Percentiles rank a stretch among this genome's conserved stretches.
Conservation (phyloP, 306 rosid genomes). For the Nissolia schottii region DNA sequence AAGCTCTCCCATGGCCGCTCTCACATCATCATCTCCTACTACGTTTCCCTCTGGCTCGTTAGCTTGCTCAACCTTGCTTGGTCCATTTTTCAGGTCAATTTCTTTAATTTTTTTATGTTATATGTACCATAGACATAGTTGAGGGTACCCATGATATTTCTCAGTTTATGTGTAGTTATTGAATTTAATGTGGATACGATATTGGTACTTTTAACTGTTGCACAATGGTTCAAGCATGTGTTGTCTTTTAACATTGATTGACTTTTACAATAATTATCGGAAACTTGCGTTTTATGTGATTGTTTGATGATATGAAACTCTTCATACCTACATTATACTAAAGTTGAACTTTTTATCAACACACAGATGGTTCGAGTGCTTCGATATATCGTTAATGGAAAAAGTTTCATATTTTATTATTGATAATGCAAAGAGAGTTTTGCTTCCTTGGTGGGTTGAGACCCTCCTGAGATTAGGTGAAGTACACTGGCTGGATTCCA, state of each 20-base stretch:
- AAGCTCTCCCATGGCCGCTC: slow-evolving; percentile 44
- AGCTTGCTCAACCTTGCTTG: slow-evolving; percentile 52
- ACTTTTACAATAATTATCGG: too few relatives aligned
- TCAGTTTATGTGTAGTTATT: neutral
- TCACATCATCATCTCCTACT: slow-evolving; percentile 35
- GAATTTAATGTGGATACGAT: neutral
- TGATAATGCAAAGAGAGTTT: neutral
- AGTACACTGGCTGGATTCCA: too few relatives aligned
- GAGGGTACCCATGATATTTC: too few relatives aligned
- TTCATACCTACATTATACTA: neutral
- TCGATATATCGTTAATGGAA: neutral
- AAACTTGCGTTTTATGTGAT: neutral
- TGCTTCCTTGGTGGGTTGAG: too few relatives aligned
- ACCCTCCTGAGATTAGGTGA: too few relatives aligned
- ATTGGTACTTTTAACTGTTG: too few relatives aligned
- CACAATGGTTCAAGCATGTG: neutral
- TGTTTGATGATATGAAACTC: too few relatives aligned
- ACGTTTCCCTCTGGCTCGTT: slow-evolving; percentile 40
- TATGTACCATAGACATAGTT: too few relatives aligned
- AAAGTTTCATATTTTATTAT: too few relatives aligned
- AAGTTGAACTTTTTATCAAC: too few relatives aligned
- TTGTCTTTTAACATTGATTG: neutral
- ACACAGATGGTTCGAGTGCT: too few relatives aligned
- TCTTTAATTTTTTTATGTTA: too few relatives aligned
- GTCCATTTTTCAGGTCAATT: slow-evolving; percentile 76